These are phyloP conservation scores for Botryosphaeria dothidea DNA, from an alignment of 2,329 filamentous ascomycete species.

Conservation along the genomic window DNA sequence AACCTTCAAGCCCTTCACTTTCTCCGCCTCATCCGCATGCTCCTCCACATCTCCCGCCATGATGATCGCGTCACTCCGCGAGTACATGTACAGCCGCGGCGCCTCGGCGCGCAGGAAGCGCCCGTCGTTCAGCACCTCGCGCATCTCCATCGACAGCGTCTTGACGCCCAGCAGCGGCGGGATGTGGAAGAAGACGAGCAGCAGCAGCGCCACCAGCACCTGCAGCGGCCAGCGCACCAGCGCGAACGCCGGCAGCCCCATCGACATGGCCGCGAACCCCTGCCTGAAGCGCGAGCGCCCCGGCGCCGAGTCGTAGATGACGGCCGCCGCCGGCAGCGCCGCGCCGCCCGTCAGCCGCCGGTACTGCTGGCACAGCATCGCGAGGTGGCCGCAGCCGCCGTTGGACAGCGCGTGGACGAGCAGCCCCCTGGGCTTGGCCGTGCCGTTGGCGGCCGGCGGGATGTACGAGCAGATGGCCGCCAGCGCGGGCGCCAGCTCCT, in stretches of 20 bases:
- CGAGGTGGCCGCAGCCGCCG: slow-evolving; percentile 36
- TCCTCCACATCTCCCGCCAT: slow-evolving; percentile 56
- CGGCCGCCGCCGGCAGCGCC: slow-evolving; percentile 30
- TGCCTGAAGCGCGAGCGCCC: slow-evolving; percentile 22
- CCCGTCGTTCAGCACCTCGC: neutral
- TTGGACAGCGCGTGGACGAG: slow-evolving; percentile 39
- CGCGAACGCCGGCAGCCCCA: neutral
- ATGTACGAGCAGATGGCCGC: slow-evolving; percentile 29
- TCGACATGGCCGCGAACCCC: slow-evolving; percentile 2
- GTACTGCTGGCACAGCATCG: slow-evolving; percentile 36
- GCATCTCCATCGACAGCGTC: neutral
- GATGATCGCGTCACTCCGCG: slow-evolving; percentile 59
- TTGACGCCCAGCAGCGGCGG: slow-evolving; percentile 2
- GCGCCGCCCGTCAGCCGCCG: slow-evolving; percentile 23
- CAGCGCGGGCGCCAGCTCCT: slow-evolving; percentile 29
- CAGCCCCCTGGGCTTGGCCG: slow-evolving; percentile 27
- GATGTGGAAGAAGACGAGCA: slow-evolving; percentile 10
- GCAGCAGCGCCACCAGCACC: neutral
- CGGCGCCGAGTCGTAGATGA: slow-evolving; percentile 37
- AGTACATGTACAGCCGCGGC: slow-evolving; percentile 60
- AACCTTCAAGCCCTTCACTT: slow-evolving; percentile 51
- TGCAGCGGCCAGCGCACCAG: slow-evolving; percentile 12
- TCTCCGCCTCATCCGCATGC: slow-evolving; percentile 51
- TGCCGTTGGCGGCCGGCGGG: slow-evolving; percentile 7
- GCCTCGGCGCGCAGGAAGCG: slow-evolving; percentile 26